phyloP scores from a whole-genome alignment of 106 monocot species.

The Narthecium ossifragum region DNA sequence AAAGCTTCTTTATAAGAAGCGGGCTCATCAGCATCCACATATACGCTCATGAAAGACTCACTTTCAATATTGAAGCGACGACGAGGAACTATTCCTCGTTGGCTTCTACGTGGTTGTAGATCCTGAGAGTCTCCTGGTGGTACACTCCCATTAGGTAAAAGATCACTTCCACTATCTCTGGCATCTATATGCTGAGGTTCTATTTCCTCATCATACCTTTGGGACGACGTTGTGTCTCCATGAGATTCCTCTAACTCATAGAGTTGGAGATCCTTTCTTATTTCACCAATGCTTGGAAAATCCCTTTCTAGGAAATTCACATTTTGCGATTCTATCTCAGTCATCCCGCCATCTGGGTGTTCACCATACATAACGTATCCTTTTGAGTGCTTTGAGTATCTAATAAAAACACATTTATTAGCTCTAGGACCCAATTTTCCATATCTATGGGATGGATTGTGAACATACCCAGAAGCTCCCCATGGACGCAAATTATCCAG shows the following conservation, averaged over 20 bases:
- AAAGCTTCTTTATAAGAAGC: neutral
- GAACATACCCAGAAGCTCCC: too few relatives aligned
- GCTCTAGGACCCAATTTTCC: too few relatives aligned
- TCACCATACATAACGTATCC: conserved; percentile 5
- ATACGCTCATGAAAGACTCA: neutral
- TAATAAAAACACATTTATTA: too few relatives aligned
- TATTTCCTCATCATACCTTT: neutral
- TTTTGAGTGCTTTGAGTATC: too few relatives aligned
- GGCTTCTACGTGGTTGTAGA: neutral
- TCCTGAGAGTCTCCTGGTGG: neutral
- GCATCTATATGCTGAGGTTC: neutral
- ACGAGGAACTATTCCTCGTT: too few relatives aligned
- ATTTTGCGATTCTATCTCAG: conserved; percentile 1
- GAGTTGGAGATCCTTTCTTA: too few relatives aligned
- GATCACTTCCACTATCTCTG: neutral
- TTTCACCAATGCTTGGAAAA: neutral
- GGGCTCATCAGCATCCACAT: neutral
- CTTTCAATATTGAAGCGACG: conserved; percentile 1
- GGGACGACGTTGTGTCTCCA: too few relatives aligned
- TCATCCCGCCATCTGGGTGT: neutral
- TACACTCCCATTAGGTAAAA: too few relatives aligned
- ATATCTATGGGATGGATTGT: too few relatives aligned
- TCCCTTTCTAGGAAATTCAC: neutral
- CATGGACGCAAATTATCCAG: too few relatives aligned
- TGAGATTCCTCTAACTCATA: neutral